These are phyloP conservation scores for Metahyphopichia silvanorum DNA, from an alignment of 805 yeast species.

Conservation along the genomic window DNA sequence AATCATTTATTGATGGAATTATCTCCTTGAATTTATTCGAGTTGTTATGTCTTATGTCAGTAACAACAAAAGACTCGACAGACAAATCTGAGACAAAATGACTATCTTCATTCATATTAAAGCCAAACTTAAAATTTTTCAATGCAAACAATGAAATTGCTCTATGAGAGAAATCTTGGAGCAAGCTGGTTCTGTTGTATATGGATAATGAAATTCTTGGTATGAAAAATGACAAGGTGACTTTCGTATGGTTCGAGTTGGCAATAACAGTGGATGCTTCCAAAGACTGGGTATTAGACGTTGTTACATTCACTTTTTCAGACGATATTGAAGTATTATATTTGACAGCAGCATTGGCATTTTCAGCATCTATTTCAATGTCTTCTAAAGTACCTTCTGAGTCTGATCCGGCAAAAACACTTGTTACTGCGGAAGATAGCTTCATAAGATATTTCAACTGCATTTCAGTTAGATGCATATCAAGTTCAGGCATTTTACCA, in stretches of 20 bases:
- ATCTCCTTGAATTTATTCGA: constrained; percentile 76
- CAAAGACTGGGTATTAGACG: no score
- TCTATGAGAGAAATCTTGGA: constrained; percentile 31
- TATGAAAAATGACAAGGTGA: constrained; percentile 53
- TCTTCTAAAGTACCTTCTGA: constrained; percentile 45
- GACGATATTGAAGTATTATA: constrained; percentile 12
- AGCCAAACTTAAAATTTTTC: constrained; percentile 51
- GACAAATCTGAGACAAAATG: constrained; percentile 58
- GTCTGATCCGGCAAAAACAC: constrained; percentile 46
- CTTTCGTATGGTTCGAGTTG: constrained; percentile 27
- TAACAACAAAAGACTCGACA: constrained; percentile 70
- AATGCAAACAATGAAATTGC: constrained; percentile 43
- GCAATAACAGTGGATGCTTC: constrained; percentile 9
- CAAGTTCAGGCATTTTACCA: constrained; percentile 63
- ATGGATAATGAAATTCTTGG: constrained; percentile 63
- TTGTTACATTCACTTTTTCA: constrained; percentile 1
- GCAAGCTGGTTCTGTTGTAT: constrained; percentile 47
- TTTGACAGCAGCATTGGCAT: constrained; percentile 52
- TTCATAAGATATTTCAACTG: constrained; percentile 60
- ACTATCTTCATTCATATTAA: constrained; percentile 51
- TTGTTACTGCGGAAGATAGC: constrained; percentile 53
- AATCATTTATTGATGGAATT: constrained; percentile 65
- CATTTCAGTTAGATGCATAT: constrained; percentile 65
- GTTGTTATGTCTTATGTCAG: constrained; percentile 62
- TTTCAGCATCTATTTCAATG: constrained; percentile 56